phyloP scores from a whole-genome alignment of 1,139 yeast genomes.

The Chernovozyma aurita region DNA sequence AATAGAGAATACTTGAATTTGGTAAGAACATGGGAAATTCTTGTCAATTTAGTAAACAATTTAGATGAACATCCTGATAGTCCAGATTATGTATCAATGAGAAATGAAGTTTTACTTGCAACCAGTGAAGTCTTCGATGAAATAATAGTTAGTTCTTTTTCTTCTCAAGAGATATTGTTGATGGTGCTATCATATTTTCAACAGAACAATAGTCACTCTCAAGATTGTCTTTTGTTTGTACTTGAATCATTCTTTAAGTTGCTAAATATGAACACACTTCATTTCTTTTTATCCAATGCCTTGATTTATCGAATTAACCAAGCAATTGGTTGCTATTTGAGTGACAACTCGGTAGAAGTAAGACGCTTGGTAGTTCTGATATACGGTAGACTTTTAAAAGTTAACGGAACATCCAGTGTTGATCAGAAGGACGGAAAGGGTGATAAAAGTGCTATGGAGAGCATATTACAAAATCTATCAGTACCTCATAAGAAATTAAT shows the following conservation, averaged over 20 bases:
- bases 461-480: conserved; percentile 23
- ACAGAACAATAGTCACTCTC: neutral
- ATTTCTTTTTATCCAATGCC: conserved; percentile 16
- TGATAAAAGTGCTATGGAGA: conserved; percentile 15
- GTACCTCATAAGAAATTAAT: conserved; percentile 33
- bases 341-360: conserved; percentile 32
- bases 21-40: conserved; percentile 19
- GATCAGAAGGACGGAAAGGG: conserved; percentile 4
- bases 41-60: conserved; percentile 16
- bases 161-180: conserved; percentile 17
- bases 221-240: conserved; percentile 12
- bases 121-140: conserved; percentile 30
- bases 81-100: conserved; percentile 7
- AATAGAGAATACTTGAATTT: conserved; percentile 19
- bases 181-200: conserved; percentile 12
- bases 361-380: conserved; percentile 37
- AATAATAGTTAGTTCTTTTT: conserved; percentile 23
- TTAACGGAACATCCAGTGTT: conserved; percentile 12
- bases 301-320: conserved; percentile 26
- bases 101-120: conserved; percentile 23
- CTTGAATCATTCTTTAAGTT: conserved; percentile 22
- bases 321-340: conserved; percentile 22
- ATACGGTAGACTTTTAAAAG: conserved; percentile 33
- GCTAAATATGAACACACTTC: conserved; percentile 16
- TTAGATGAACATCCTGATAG: conserved; percentile 1